phyloP scores from a whole-genome alignment of 2,329 filamentous ascomycete species.

The Plenodomus tracheiphilus region DNA sequence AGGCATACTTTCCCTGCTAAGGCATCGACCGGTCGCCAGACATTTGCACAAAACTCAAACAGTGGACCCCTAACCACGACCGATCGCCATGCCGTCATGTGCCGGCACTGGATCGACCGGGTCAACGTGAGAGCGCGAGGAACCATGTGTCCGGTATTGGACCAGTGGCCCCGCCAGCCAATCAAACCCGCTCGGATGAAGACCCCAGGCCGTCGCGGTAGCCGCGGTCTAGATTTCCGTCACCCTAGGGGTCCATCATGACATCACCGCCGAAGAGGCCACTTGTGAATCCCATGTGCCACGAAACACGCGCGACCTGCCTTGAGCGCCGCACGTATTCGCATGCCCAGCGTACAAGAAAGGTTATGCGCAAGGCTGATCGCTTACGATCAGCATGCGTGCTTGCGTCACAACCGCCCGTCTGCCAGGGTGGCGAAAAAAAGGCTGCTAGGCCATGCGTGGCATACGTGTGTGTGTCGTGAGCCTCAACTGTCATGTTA shows the following conservation, averaged over 20 bases:
- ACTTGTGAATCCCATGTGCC: background rate
- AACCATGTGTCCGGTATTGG: background rate
- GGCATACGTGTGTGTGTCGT: background rate
- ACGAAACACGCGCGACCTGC: background rate
- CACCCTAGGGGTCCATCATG: background rate
- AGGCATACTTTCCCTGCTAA: background rate
- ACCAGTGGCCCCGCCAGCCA: background rate
- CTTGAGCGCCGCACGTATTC: too few relatives aligned
- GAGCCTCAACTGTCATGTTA: background rate
- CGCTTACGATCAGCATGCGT: background rate
- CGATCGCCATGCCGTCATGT: background rate
- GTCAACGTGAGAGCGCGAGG: background rate
- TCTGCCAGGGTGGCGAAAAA: background rate
- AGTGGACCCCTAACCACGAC: background rate
- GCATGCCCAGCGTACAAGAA: background rate
- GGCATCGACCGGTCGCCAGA: background rate
- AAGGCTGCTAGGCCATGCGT: too few relatives aligned
- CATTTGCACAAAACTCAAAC: background rate
- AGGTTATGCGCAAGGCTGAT: background rate
- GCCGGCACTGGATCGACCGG: background rate
- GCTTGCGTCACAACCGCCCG: background rate
- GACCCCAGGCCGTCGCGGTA: background rate
- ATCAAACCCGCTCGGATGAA: background rate
- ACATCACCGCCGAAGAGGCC: background rate
- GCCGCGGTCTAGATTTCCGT: background rate